phyloP scores from a whole-genome alignment of 2,329 filamentous ascomycete species.

The Pleomassaria siparia region DNA sequence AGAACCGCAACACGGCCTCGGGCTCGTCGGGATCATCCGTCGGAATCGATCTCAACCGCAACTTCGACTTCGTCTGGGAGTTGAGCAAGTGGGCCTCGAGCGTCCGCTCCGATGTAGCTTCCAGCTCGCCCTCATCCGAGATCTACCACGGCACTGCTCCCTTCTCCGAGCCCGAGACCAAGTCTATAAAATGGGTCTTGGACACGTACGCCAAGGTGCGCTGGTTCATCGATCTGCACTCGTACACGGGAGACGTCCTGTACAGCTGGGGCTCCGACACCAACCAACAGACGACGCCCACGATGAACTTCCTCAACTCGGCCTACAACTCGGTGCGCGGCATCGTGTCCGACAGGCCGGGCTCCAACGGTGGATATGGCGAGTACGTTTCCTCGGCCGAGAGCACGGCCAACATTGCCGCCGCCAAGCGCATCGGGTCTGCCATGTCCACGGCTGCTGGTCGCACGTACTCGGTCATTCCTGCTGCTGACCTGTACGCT shows the following conservation, averaged over 20 bases:
- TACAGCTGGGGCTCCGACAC: slow-evolving; percentile 62
- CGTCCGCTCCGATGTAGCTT: slow-evolving; percentile 40
- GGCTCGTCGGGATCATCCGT: slow-evolving; percentile 17
- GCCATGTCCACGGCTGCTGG: slow-evolving; percentile 41
- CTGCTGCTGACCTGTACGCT: slow-evolving; percentile 42
- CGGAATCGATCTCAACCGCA: slow-evolving; percentile 37
- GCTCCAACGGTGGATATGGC: slow-evolving; percentile 23
- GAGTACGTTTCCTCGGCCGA: slow-evolving; percentile 43
- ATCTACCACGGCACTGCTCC: slow-evolving; percentile 56
- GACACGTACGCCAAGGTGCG: slow-evolving; percentile 52
- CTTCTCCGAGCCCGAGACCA: slow-evolving; percentile 60
- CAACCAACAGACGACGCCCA: slow-evolving; percentile 49
- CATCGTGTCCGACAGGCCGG: slow-evolving; percentile 53
- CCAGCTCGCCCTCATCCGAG: slow-evolving; percentile 47
- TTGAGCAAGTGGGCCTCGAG: slow-evolving; percentile 46
- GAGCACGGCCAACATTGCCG: slow-evolving; percentile 32
- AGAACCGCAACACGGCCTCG: slow-evolving; percentile 45
- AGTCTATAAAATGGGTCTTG: slow-evolving; percentile 56
- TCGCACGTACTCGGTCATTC: slow-evolving; percentile 32
- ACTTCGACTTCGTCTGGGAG: slow-evolving; percentile 60
- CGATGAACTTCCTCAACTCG: slow-evolving; percentile 56
- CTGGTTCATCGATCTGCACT: slow-evolving; percentile 63
- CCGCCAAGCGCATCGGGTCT: slow-evolving; percentile 35
- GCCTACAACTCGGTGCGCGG: slow-evolving; percentile 56
- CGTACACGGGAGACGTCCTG: slow-evolving; percentile 55